phyloP scores from a whole-genome alignment of 2,329 filamentous ascomycete species.

The Fusarium continuum region DNA sequence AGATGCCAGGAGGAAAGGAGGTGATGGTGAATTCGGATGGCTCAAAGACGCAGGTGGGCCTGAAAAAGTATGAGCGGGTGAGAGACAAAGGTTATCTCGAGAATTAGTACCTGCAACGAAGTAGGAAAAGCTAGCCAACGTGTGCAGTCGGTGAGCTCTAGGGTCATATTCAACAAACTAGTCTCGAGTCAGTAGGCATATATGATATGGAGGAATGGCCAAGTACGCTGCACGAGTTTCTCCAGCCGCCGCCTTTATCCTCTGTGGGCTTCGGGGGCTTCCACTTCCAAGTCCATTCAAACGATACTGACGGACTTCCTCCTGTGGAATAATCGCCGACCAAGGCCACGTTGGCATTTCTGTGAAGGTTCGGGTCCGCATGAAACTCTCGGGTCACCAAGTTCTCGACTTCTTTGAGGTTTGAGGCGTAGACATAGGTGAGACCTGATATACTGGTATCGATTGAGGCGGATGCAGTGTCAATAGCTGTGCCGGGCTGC shows the following conservation, averaged over 20 bases:
- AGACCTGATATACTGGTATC: constrained; percentile 88
- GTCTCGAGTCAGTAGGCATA: constrained; percentile 38
- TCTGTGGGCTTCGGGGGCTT: constrained; percentile 84
- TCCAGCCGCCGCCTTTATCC: constrained; percentile 91
- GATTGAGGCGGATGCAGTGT: constrained; percentile 56
- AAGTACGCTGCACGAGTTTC: constrained; percentile 88
- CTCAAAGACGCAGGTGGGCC: constrained; percentile 57
- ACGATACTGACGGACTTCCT: constrained; percentile 84
- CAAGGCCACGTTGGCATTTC: constrained; percentile 93
- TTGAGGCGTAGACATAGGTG: constrained; percentile 92
- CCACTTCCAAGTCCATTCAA: constrained; percentile 98
- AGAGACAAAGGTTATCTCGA: not conserved
- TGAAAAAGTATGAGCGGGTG: constrained; percentile 43
- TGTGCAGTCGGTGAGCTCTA: constrained; percentile 86
- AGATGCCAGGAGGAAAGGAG: constrained; percentile 75
- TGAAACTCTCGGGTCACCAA: constrained; percentile 95
- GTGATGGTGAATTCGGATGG: constrained; percentile 73
- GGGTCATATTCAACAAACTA: constrained; percentile 98
- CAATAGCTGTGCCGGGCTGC: constrained; percentile 55
- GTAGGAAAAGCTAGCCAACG: constrained; percentile 91
- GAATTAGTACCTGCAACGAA: constrained; percentile 79
- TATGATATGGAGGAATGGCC: not conserved
- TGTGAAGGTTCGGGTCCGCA: constrained; percentile 95
- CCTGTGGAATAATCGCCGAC: constrained; percentile 91
- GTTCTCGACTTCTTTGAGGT: constrained; percentile 87